Base-by-base conservation (phyloP, 1,139 yeast genomes). In the Komagataea norvegica region DNA sequence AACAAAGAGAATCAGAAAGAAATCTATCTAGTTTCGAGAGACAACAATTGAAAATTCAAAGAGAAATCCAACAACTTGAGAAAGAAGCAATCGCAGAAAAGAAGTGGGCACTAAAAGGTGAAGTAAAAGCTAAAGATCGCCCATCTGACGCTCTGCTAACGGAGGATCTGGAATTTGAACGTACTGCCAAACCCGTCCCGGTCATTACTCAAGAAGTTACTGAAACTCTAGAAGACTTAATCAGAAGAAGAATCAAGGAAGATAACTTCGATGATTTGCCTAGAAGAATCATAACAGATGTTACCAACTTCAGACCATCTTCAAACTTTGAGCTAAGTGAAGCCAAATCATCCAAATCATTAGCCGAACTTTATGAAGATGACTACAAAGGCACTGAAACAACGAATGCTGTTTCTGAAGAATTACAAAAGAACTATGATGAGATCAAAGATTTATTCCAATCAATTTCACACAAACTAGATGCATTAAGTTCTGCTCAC, bases 101-200 rank as follows among this genome's bases (percentile, higher is more conserved):
- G 66, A 80, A 80, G 54, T 91, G 98, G 98, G 79, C 95, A 8
- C 72, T 89, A 72, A 83, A 80, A 56, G 98, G 98, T 61, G 98
- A 91, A 62, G 88, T 87, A 2, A 73, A 75, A 37, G 85, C 89
- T 1, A 75, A 72, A 46, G 86, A 82, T 49, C 74, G 98, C 55
- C 95, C 95, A 4, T 67, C 70, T 34, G 96, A 91, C 61, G 82
- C 97, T 1, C 67, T 91, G 26, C 57, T 84, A 31, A 76, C 74
- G 21, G 86, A 79, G 47, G 82, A 76, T 25, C 56, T 83, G 34
- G 86, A 82, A 46, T 80, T 82, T 52, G 93, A 83, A 45, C 71
- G 88, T 49, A 77, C 79, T 6, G 73, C 86, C 6, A 83, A 81
- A 51, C 89, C 93, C 0, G 96, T 88, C 2, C 98, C 98, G 1